A percentile compares a stretch with the other conserved stretches of the same genome.
phyloP scores from a whole-genome alignment of 73 alveolate species.

The Tetrahymena thermophila region DNA sequence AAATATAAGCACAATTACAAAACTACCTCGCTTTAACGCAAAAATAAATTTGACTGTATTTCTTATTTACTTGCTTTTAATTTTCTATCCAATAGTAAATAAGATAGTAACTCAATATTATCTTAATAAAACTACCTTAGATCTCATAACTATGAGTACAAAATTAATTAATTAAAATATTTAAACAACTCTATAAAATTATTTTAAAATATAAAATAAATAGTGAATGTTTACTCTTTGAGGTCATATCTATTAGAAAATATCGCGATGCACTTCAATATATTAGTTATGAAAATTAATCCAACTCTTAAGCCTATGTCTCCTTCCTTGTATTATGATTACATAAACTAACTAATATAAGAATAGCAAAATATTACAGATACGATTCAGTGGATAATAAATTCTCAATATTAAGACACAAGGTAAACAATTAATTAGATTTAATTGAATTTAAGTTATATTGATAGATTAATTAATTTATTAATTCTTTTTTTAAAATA shows the following conservation, averaged over 20 bases:
- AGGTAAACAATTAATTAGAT: not conserved
- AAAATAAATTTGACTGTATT: not conserved
- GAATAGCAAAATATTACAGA: not conserved
- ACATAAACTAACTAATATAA: too few relatives aligned
- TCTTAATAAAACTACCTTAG: not conserved
- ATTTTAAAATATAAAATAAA: too few relatives aligned
- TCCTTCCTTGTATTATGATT: not conserved
- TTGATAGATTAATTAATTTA: too few relatives aligned
- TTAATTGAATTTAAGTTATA: too few relatives aligned
- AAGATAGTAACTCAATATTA: not conserved
- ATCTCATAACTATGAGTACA: not conserved
- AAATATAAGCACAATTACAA: not conserved
- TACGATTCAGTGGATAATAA: not conserved
- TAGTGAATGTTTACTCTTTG: not conserved
- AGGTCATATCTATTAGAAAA: not conserved
- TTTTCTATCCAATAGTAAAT: not conserved
- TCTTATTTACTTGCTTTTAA: too few relatives aligned
- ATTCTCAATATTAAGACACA: not conserved
- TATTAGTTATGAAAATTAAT: not conserved
- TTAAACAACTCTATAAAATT: too few relatives aligned
- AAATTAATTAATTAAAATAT: too few relatives aligned
- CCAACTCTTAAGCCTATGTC: not conserved
- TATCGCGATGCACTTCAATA: not conserved
- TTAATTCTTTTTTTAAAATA: too few relatives aligned
- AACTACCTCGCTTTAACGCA: not conserved